A percentile compares a stretch with the other conserved stretches of the same genome.
Evolutionary conservation across 164 flowering plant genomes (phyloP).

Genomic region (Annona squamosa): DNA sequence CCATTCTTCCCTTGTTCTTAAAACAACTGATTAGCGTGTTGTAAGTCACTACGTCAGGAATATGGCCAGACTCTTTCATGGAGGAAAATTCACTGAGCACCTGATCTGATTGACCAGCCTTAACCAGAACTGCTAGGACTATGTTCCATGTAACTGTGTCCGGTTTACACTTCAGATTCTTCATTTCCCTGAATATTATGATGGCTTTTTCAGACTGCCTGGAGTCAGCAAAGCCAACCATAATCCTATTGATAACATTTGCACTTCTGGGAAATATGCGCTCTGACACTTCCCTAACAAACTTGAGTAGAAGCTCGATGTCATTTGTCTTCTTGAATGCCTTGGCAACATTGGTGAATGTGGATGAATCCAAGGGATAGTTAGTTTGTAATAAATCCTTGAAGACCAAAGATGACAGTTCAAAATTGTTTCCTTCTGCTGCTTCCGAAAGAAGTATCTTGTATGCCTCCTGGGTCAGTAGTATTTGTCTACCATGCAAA

Average conservation of each 20-base stretch:
- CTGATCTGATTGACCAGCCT: slow-evolving; percentile 50
- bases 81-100: slow-evolving; percentile 53
- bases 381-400: slow-evolving; percentile 39
- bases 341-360: slow-evolving; percentile 50
- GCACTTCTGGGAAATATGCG: slow-evolving; percentile 33
- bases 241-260: slow-evolving; percentile 48
- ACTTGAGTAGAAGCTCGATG: slow-evolving; percentile 24
- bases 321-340: slow-evolving; percentile 41
- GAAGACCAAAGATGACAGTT: slow-evolving; percentile 36
- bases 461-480: slow-evolving; percentile 33
- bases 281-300: slow-evolving; percentile 47
- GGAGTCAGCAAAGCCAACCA: slow-evolving; percentile 53
- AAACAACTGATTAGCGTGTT: slow-evolving; percentile 67
- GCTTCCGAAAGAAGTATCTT: slow-evolving; percentile 40
- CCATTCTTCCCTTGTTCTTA: slow-evolving; percentile 59
- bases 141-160: slow-evolving; percentile 70
- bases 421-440: slow-evolving; percentile 35
- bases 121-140: slow-evolving; percentile 57
- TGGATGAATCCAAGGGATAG: slow-evolving; percentile 24
- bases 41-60: slow-evolving; percentile 64
- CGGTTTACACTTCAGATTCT: slow-evolving; percentile 46
- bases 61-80: slow-evolving; percentile 46
- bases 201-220: slow-evolving; percentile 64
- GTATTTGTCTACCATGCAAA: slow-evolving; percentile 31
- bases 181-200: slow-evolving; percentile 55